Conservation (phyloP, 2,329 filamentous ascomycete species). For the Ophiocordyceps robertsii region DNA sequence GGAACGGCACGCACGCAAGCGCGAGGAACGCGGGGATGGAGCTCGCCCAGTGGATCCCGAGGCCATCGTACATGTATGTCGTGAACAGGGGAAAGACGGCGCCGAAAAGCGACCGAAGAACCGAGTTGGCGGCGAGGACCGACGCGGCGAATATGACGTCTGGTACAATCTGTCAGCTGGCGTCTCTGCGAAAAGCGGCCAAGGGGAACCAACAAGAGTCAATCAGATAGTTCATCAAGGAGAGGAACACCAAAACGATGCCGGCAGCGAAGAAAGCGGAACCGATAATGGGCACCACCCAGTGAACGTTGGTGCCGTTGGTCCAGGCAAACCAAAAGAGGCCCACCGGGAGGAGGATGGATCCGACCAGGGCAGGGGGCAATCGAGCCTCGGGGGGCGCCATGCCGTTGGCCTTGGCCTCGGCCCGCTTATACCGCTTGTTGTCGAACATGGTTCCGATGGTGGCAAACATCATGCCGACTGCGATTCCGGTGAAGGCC, state of each 20-base stretch:
- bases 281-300: constrained; percentile 34
- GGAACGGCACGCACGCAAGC: constrained; percentile 57
- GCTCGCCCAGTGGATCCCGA: constrained; percentile 66
- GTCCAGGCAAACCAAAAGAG: constrained; percentile 58
- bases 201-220: constrained; percentile 33
- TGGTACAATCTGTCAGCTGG: constrained; percentile 8
- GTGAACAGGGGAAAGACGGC: constrained; percentile 65
- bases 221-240: constrained; percentile 52
- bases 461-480: constrained; percentile 48
- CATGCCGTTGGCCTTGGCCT: constrained; percentile 35
- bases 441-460: constrained; percentile 38
- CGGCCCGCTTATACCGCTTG: constrained; percentile 32
- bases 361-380: constrained; percentile 45
- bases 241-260: constrained; percentile 52
- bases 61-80: constrained; percentile 37
- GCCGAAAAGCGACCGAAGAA: constrained; percentile 60
- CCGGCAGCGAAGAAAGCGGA: constrained; percentile 39
- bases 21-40: constrained; percentile 63
- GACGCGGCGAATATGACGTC: constrained; percentile 66
- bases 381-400: constrained; percentile 52
- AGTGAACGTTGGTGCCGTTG: constrained; percentile 40
- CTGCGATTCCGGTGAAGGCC: constrained; percentile 49
- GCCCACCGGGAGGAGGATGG: constrained; percentile 42
- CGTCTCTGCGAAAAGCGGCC: background rate
- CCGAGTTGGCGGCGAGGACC: constrained; percentile 57